A percentile compares a stretch with the other conserved stretches of the same genome.
Conservation (phyloP, 2,329 filamentous ascomycete genomes). For the Colletotrichum eleusines region DNA sequence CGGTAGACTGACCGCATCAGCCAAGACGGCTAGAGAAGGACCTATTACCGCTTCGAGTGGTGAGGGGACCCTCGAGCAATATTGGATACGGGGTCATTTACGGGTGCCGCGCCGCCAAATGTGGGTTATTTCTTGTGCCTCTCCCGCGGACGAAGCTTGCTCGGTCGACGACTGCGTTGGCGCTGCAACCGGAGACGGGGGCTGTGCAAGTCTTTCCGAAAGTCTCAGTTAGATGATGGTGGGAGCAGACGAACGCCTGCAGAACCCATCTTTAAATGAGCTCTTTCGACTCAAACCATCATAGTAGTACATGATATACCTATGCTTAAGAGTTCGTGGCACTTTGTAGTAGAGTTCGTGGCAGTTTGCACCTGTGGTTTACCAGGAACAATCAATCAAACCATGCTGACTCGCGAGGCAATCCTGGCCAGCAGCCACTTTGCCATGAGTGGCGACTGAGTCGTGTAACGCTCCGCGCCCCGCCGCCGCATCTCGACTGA, state of each 20-base stretch:
- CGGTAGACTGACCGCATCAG: not conserved
- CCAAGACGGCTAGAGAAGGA: constrained; percentile 18
- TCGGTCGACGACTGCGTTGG: not conserved
- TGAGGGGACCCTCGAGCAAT: constrained; percentile 16
- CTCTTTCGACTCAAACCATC: no score
- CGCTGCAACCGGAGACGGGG: constrained; percentile 14
- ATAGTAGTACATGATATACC: no score
- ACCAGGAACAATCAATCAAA: not conserved
- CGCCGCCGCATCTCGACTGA: constrained; percentile 9
- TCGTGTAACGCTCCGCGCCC: constrained; percentile 24
- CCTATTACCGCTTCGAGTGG: constrained; percentile 23
- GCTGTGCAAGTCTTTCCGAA: not conserved
- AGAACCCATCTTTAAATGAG: not conserved
- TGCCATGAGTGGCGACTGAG: constrained; percentile 14
- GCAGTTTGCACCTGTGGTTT: not conserved
- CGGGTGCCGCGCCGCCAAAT: constrained; percentile 30
- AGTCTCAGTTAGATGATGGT: not conserved
- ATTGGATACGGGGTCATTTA: constrained; percentile 31
- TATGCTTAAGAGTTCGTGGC: not conserved
- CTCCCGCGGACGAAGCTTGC: not conserved
- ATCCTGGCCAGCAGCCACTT: not conserved
- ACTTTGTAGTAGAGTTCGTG: not conserved
- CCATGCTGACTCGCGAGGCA: not conserved
- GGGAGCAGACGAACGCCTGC: not conserved
- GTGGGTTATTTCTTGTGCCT: constrained; percentile 19